Conservation (phyloP, 768 basidiomycete genomes). For the Ramaria sp. region DNA sequence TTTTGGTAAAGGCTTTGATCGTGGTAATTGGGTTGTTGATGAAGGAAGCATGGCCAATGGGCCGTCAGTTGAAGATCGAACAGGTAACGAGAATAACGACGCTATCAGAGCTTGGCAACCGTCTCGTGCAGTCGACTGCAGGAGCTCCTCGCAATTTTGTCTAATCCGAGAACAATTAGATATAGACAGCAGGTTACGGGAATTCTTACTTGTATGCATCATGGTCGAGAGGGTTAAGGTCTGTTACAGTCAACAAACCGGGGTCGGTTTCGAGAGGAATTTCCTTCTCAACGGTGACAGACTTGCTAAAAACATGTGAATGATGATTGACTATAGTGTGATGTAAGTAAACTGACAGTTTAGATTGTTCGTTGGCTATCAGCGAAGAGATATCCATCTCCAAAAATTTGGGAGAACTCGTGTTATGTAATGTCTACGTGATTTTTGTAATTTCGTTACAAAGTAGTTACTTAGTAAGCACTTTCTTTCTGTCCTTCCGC, state of each 20-base stretch:
- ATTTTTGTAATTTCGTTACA: no score
- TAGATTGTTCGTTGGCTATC: conserved; percentile 7
- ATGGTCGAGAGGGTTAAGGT: conserved; percentile 77
- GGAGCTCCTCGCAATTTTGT: conserved; percentile 68
- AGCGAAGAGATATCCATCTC: conserved; percentile 7
- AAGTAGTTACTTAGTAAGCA: no score
- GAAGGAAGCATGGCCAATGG: conserved; percentile 74
- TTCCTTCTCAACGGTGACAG: conserved; percentile 64
- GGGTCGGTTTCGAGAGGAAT: conserved; percentile 71
- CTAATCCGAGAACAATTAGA: conserved; percentile 25
- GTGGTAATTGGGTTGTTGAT: conserved; percentile 67
- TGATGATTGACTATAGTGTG: background rate
- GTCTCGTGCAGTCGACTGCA: conserved; percentile 68
- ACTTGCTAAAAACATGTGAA: conserved; percentile 35
- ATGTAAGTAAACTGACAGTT: conserved; percentile 2
- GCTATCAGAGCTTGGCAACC: conserved; percentile 74
- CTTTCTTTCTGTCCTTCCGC: no score
- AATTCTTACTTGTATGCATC: conserved; percentile 66
- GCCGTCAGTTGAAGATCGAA: conserved; percentile 62
- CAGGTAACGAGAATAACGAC: conserved; percentile 75
- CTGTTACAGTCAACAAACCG: conserved; percentile 76
- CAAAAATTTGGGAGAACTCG: background rate
- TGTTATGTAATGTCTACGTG: no score
- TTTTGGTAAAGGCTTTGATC: conserved; percentile 88
- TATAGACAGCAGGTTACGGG: background rate